A percentile compares a stretch with the other conserved stretches of the same genome.
Conservation (phyloP, 768 basidiomycete genomes). For the Termitomyces sp. region DNA sequence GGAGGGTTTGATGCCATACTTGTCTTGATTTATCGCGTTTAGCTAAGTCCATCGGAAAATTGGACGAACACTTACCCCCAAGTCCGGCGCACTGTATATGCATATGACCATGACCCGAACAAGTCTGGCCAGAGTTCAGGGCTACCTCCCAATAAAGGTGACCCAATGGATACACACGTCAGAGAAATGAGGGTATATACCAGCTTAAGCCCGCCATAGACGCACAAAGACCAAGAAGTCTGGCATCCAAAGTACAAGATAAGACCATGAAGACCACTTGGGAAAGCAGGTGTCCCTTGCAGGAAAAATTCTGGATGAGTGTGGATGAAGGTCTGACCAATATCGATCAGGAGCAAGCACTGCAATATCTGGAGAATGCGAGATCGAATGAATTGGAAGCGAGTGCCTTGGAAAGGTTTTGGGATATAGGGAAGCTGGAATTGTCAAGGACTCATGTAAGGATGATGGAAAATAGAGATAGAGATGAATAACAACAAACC, state of each 20-base stretch:
- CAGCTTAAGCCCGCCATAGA: background rate
- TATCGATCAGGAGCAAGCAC: conserved; percentile 5
- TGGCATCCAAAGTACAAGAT: background rate
- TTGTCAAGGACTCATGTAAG: background rate
- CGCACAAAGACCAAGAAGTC: background rate
- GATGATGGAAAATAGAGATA: background rate
- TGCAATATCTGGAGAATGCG: conserved; percentile 2
- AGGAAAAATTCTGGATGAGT: conserved; percentile 1
- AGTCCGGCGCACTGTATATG: conserved; percentile 5
- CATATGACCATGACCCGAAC: conserved; percentile 5
- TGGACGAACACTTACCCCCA: conserved; percentile 2
- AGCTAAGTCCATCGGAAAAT: background rate
- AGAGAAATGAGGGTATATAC: conserved; percentile 1
- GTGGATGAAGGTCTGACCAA: conserved; percentile 5
- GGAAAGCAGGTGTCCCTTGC: conserved; percentile 5
- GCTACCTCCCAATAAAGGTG: background rate
- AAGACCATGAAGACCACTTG: background rate
- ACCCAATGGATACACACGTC: background rate
- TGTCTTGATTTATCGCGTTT: background rate
- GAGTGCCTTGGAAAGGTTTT: conserved; percentile 1
- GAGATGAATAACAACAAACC: background rate
- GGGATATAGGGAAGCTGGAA: background rate
- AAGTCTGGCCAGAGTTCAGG: conserved; percentile 7
- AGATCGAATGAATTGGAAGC: background rate
- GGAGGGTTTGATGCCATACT: conserved; percentile 8